phyloP scores from a whole-genome alignment of 805 yeast genomes.

The Starmerella stigmatis region DNA sequence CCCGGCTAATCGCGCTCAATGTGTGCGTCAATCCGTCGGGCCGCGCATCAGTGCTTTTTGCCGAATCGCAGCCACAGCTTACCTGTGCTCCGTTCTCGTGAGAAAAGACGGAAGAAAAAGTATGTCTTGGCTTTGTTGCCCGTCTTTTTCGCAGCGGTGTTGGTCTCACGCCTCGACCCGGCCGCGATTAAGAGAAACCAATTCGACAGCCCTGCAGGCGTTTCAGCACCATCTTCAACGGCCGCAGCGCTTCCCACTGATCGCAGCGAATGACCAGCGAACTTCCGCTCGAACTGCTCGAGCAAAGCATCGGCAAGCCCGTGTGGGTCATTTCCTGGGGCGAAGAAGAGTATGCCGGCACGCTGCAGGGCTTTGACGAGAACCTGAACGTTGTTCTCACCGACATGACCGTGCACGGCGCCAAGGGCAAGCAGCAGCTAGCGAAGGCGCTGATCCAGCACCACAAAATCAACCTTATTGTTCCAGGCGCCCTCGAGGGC shows the following conservation, averaged over 20 bases:
- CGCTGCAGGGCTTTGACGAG: conserved; percentile 85
- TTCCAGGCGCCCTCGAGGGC: conserved; percentile 26
- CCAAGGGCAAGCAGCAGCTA: conserved; percentile 25
- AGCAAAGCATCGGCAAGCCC: conserved; percentile 70
- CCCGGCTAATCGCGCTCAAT: no score
- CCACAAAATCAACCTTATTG: conserved; percentile 34
- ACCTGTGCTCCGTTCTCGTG: no score
- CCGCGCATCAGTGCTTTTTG: no score
- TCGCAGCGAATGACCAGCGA: conserved; percentile 2
- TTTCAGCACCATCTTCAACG: no score
- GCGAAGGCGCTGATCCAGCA: conserved; percentile 34
- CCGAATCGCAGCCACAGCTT: no score
- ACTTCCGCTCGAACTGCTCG: conserved; percentile 76
- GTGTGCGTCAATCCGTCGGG: no score
- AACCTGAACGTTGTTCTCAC: conserved; percentile 78
- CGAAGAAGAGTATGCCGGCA: conserved; percentile 76
- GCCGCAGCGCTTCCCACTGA: neutral
- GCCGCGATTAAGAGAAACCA: neutral
- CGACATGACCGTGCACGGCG: conserved; percentile 54
- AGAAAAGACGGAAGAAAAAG: no score
- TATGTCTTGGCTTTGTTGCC: no score
- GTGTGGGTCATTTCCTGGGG: conserved; percentile 61
- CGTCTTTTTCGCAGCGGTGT: no score
- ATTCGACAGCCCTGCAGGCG: no score
- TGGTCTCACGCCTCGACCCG: no score